Base-by-base conservation (phyloP, 345 rosid genomes). In the Camelina sativa region DNA sequence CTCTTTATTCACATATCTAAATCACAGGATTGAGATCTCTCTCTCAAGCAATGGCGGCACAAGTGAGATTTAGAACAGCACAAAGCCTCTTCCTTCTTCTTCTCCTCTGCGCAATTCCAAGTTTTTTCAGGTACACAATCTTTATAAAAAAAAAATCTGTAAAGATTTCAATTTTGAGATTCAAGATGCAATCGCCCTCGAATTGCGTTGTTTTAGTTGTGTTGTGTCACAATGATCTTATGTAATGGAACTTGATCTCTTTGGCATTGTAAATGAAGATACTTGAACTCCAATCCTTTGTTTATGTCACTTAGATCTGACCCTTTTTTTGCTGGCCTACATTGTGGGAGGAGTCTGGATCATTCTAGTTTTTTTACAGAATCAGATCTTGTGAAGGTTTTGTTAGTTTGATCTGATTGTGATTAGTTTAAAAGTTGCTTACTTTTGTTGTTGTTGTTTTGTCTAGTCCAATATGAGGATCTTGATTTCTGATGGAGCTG, bases 401-500 rank as follows among this genome's bases (percentile, higher is more conserved):
- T 43, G 4, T 69, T 65, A 10, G 59, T 74, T 35, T 47, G 57
- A 56, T 74, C 30, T 43, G 40, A 46, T 35, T 67, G 32, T 38
- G 20, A 15, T 20, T 55, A 11, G 73, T 69, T 53, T 28, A 79
- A 79, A 75, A n/a, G 63, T 9, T 59, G 13, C 7, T 40, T 52
- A 2, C 61, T 20, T 69, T 55, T 46, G 30, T 28, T 46, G 8
- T 51, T 20, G 58, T n/a, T n/a, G n/a, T 85, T 28, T 28, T 28
- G 5, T 28, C 5, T 28, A 95, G 99, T 79, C 99, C 23, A 95
- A 92, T 75, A 90, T 90, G 97, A 89, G 99, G 71, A 95, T 95
- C 79, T 79, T 95, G 85, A 81, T 95, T 37, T 83, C 93, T 11
- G 99, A 98, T 72, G 99, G 99, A 79, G 99, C 99, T 80, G 98